Conservation (phyloP, 805 yeast species). For the Saturnispora serradocipensis region DNA sequence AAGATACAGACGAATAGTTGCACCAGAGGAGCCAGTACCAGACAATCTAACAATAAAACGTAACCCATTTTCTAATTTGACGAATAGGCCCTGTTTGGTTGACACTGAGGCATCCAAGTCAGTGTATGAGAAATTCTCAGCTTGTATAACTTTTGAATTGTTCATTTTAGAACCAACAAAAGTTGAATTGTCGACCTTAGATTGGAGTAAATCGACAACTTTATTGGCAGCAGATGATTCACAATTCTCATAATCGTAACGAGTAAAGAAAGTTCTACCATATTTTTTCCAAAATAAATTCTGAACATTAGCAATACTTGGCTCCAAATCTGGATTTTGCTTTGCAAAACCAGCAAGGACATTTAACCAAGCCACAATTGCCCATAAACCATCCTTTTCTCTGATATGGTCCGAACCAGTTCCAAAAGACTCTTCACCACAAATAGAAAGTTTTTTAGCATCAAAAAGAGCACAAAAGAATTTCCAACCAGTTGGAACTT, state of each 20-base stretch:
- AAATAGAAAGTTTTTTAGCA: constrained; percentile 84
- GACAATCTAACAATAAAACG: constrained; percentile 85
- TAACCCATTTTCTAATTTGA: constrained; percentile 72
- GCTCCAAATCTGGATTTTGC: constrained; percentile 38
- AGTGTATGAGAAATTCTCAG: constrained; percentile 85
- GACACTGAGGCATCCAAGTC: constrained; percentile 93
- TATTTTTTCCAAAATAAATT: constrained; percentile 79
- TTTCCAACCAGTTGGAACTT: constrained; percentile 99
- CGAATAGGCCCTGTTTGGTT: constrained; percentile 76
- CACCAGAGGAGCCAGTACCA: constrained; percentile 97
- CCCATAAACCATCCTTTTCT: constrained; percentile 98
- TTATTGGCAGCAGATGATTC: constrained; percentile 63
- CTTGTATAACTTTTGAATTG: constrained; percentile 53
- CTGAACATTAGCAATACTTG: constrained; percentile 72
- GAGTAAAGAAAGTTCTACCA: constrained; percentile 94
- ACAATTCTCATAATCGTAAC: constrained; percentile 89
- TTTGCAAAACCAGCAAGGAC: constrained; percentile 75
- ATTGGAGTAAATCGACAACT: constrained; percentile 47
- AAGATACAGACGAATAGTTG: constrained; percentile 86
- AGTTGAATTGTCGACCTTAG: constrained; percentile 27
- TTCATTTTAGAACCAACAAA: constrained; percentile 44
- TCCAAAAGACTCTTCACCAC: constrained; percentile 98
- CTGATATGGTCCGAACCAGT: constrained; percentile 97
- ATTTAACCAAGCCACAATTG: constrained; percentile 93
- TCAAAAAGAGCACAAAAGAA: constrained; percentile 94